These are phyloP conservation scores for Vinca minor DNA, from an alignment of 257 asterid species.

Conservation along the genomic window DNA sequence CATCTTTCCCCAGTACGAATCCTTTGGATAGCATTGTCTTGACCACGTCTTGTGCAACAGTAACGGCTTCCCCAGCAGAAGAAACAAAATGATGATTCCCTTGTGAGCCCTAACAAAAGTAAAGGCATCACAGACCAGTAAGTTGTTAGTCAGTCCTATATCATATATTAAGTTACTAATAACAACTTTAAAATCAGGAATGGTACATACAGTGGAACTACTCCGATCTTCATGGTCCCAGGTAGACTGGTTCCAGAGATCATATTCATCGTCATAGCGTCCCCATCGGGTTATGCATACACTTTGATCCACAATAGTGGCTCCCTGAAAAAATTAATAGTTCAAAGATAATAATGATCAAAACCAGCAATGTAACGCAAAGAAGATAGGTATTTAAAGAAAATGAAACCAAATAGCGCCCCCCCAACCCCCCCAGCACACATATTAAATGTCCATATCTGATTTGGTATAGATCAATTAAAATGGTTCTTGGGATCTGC, in stretches of 20 bases:
- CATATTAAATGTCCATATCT: no score
- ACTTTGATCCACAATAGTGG: slow-evolving; percentile 77
- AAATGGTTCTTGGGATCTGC: no score
- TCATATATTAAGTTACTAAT: background rate
- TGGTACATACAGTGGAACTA: slow-evolving; percentile 34
- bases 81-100: slow-evolving; percentile 33
- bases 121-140: background rate
- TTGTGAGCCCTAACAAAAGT: slow-evolving; percentile 29
- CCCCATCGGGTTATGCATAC: slow-evolving; percentile 92
- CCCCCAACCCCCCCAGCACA: no score
- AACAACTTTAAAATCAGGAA: slow-evolving; percentile 5
- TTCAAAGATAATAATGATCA: background rate
- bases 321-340: slow-evolving; percentile 45
- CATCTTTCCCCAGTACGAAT: slow-evolving; percentile 74
- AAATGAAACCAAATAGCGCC: background rate
- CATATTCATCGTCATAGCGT: slow-evolving; percentile 50
- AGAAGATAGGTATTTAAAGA: background rate
- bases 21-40: slow-evolving; percentile 77
- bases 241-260: slow-evolving; percentile 56
- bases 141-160: background rate
- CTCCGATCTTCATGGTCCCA: slow-evolving; percentile 60
- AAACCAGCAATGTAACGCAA: background rate
- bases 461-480: no score
- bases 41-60: slow-evolving; percentile 77
- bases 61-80: slow-evolving; percentile 86